These are phyloP conservation scores for Rhizopus delemar DNA, from an alignment of 371 early-diverging fungal genomes.

Conservation along the genomic window DNA sequence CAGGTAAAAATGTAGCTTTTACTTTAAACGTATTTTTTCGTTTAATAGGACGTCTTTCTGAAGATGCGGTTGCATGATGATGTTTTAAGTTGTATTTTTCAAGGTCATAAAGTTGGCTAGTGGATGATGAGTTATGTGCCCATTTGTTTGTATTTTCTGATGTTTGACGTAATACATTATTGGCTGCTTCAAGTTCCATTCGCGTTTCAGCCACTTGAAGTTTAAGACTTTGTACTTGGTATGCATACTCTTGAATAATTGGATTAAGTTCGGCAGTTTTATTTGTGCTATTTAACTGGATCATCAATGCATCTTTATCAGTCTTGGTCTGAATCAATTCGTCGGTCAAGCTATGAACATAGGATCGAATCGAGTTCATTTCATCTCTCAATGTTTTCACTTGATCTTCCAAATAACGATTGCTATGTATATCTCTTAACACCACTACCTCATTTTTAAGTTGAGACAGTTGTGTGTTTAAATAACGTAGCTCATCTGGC, in stretches of 20 bases:
- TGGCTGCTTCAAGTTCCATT: conserved; percentile 8
- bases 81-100: background rate
- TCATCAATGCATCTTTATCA: conserved; percentile 50
- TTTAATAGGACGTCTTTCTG: background rate
- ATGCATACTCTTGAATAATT: conserved; percentile 42
- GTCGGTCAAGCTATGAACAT: conserved; percentile 30
- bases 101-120: background rate
- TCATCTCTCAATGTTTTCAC: conserved; percentile 39
- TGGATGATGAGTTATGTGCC: background rate
- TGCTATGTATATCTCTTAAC: conserved; percentile 26
- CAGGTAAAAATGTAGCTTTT: background rate
- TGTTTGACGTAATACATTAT: background rate
- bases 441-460: conserved; percentile 53
- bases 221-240: conserved; percentile 37
- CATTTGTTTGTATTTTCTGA: background rate
- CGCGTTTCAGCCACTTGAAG: conserved; percentile 42
- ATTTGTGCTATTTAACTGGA: conserved; percentile 19
- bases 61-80: background rate
- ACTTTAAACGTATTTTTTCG: background rate
- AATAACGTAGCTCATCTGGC: conserved; percentile 50
- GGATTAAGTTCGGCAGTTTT: conserved; percentile 33
- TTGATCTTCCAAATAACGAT: conserved; percentile 23
- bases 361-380: conserved; percentile 38
- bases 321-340: conserved; percentile 47
- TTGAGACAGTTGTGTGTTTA: conserved; percentile 59